phyloP scores from a whole-genome alignment of 2,329 filamentous ascomycete genomes.

The Paraphoma sp. region DNA sequence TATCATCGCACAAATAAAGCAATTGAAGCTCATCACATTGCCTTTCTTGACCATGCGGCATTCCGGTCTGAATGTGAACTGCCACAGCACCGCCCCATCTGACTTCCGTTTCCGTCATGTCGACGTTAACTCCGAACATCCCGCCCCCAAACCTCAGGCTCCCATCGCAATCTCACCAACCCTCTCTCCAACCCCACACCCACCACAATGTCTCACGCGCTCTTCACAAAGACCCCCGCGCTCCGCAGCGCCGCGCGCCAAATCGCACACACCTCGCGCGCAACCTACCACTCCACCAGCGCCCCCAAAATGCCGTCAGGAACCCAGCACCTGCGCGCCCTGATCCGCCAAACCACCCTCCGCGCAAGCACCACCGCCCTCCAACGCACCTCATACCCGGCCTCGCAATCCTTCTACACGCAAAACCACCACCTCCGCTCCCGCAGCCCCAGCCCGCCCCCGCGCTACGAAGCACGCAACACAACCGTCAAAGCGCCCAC shows the following conservation, averaged over 20 bases:
- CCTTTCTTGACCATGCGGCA: too few relatives aligned
- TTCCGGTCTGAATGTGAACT: background rate
- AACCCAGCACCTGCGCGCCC: constrained; percentile 31
- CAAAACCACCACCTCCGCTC: constrained; percentile 16
- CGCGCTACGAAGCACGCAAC: constrained; percentile 34
- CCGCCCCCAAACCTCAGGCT: constrained; percentile 19
- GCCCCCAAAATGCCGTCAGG: constrained; percentile 32
- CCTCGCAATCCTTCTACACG: constrained; percentile 25
- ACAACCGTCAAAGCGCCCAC: constrained; percentile 30
- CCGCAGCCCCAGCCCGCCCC: constrained; percentile 31
- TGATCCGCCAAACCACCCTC: constrained; percentile 37
- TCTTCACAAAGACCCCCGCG: constrained; percentile 17
- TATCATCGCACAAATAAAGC: too few relatives aligned
- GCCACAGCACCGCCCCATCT: background rate
- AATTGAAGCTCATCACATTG: too few relatives aligned
- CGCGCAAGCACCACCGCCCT: constrained; percentile 31
- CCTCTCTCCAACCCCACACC: constrained; percentile 10
- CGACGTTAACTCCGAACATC: background rate
- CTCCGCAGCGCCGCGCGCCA: constrained; percentile 15
- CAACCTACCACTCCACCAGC: constrained; percentile 21
- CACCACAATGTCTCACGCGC: constrained; percentile 19
- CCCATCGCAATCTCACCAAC: constrained; percentile 2
- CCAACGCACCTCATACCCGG: constrained; percentile 27
- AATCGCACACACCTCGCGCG: constrained; percentile 6
- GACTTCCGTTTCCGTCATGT: background rate